Percentiles rank a stretch among this genome's conserved stretches.
These are phyloP conservation scores for Fonsecaea pugnacius DNA, from an alignment of 2,329 filamentous ascomycete species.

Conservation along the genomic window DNA sequence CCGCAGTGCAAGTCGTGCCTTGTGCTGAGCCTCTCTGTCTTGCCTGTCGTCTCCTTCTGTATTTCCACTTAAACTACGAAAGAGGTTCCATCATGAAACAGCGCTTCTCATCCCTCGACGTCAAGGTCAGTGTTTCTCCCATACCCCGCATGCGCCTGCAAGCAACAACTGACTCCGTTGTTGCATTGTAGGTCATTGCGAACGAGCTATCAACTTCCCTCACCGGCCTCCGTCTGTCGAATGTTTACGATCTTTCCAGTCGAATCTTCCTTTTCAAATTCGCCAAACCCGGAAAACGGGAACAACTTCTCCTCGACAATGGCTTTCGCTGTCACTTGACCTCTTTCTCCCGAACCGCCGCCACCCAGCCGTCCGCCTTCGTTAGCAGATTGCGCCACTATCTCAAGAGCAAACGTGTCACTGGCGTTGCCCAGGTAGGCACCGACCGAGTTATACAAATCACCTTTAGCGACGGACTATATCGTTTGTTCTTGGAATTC, in stretches of 20 bases:
- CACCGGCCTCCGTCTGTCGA: slow-evolving; percentile 78
- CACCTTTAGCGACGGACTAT: slow-evolving; percentile 87
- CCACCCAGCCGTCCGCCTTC: slow-evolving; percentile 81
- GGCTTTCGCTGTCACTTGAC: slow-evolving; percentile 96
- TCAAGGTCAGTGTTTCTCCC: slow-evolving; percentile 51
- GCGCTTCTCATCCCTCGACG: slow-evolving; percentile 62
- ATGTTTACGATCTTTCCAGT: slow-evolving; percentile 88
- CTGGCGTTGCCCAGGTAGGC: slow-evolving; percentile 79
- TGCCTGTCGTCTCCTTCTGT: neutral
- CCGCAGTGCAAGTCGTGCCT: neutral
- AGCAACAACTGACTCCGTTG: slow-evolving; percentile 20
- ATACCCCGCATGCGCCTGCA: slow-evolving; percentile 6
- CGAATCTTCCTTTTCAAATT: slow-evolving; percentile 97
- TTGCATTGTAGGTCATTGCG: slow-evolving; percentile 73
- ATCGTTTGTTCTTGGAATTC: slow-evolving; percentile 88
- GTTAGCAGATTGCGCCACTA: slow-evolving; percentile 83
- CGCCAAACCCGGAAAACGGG: slow-evolving; percentile 82
- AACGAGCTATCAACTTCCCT: slow-evolving; percentile 84
- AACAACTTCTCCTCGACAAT: slow-evolving; percentile 89
- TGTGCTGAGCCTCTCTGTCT: neutral
- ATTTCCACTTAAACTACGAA: neutral
- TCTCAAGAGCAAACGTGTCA: slow-evolving; percentile 83
- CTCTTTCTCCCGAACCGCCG: slow-evolving; percentile 83
- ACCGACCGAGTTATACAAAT: slow-evolving; percentile 94
- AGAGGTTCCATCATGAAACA: slow-evolving; percentile 57